Base-by-base conservation (phyloP, 1,284 basidiomycete genomes). In the Apiotrichum veenhuisii region DNA sequence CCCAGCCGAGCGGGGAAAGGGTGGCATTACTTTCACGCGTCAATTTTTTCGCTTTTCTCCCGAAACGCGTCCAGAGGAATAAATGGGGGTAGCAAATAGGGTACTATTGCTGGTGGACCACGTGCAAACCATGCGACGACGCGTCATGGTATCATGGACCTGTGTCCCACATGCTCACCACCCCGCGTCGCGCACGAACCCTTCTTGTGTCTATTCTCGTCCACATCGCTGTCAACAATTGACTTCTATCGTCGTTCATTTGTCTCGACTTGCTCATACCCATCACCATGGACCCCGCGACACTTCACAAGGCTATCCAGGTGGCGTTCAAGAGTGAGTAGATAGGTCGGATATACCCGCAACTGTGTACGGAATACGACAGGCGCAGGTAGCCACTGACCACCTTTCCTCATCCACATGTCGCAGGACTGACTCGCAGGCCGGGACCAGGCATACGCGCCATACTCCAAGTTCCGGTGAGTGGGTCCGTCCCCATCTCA, bases 391-490 rank as follows among this genome's bases (percentile, higher is more conserved):
- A n/a, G n/a, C n/a, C n/a, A n/a, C n/a, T n/a, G n/a, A n/a, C n/a
- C n/a, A n/a, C n/a, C 7, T 12, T 10, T 7, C 9, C 22, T 11
- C 22, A 20, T 22, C 30, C 5, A 10, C 17, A 5, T 12, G 5
- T 2, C 18, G 17, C 4, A 2, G 1, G 33, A 34, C 59, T 61
- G 22, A 61, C 59, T 5, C 3, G 27, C 63, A 87, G 85, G 82
- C 22, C 82, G 82, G 59, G 77, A 82, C 50, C 73, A 74, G 44
- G 80, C 87, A 0, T 90, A 92, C 70, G 80, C 78, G 40, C 86
- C 82, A 0, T 90, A 92, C 75, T 93, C 91, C 43, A 87, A 91
- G 34, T 95, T 95, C 71, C 84, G 87, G 45, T 72, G 38, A 55
- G 71, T 60, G 22, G n/a, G n/a, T n/a, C n/a, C n/a, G n/a, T n/a